Conservation (phyloP, 1,284 basidiomycete genomes). For the Kwoniella shivajii region DNA sequence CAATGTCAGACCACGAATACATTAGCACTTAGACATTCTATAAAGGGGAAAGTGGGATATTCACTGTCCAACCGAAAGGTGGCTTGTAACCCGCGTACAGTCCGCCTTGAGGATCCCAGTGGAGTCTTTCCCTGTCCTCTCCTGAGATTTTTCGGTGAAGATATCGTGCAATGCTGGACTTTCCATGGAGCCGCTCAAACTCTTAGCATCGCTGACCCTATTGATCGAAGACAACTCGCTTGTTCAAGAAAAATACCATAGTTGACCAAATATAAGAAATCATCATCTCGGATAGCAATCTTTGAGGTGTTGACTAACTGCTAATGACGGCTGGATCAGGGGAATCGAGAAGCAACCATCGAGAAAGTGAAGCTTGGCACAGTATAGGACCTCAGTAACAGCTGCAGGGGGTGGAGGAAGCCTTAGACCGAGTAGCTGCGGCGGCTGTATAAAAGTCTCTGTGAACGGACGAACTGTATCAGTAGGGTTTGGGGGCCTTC, state of each 20-base stretch:
- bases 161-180: slow-evolving; percentile 34
- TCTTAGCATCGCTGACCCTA: too few relatives aligned
- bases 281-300: slow-evolving; percentile 24
- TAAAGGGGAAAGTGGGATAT: too few relatives aligned
- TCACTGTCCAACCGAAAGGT: slow-evolving; percentile 3
- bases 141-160: slow-evolving; percentile 32
- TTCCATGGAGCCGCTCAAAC: slow-evolving; percentile 32
- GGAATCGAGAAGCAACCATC: slow-evolving; percentile 27
- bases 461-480: slow-evolving; percentile 3
- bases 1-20: background rate
- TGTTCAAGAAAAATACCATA: slow-evolving; percentile 27
- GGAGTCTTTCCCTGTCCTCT: slow-evolving; percentile 33
- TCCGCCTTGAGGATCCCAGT: slow-evolving; percentile 29
- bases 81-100: slow-evolving; percentile 50
- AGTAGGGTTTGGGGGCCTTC: background rate
- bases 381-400: slow-evolving; percentile 24
- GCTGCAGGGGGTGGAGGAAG: slow-evolving; percentile 18
- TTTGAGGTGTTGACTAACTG: slow-evolving; percentile 22
- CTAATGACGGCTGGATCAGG: slow-evolving; percentile 25
- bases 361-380: slow-evolving; percentile 29
- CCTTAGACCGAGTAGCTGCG: background rate
- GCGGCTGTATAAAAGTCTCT: background rate
- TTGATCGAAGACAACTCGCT: too few relatives aligned
- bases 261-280: slow-evolving; percentile 28
- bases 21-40: too few relatives aligned